Conservation (phyloP, 768 basidiomycete species). For the Naganishia onofrii region DNA sequence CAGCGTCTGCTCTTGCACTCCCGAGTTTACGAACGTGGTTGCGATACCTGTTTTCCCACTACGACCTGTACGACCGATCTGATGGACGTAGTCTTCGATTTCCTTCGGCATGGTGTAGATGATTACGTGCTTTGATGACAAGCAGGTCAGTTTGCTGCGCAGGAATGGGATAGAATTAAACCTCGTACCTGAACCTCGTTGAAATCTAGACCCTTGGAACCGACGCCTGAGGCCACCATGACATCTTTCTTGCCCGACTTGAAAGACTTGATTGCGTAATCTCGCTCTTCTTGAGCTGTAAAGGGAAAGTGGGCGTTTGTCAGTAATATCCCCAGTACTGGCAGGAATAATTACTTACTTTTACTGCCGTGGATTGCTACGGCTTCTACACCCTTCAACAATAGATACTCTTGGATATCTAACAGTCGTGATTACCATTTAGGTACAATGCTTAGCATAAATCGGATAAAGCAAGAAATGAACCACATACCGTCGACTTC, state of each 20-base stretch:
- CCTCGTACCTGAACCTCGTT: slow-evolving; percentile 67
- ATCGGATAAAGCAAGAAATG: neutral
- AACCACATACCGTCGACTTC: slow-evolving; percentile 84
- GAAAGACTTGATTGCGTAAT: slow-evolving; percentile 98
- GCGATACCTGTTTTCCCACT: slow-evolving; percentile 98
- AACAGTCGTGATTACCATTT: neutral
- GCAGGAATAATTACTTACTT: slow-evolving; percentile 58
- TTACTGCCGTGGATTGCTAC: slow-evolving; percentile 99
- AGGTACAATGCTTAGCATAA: neutral
- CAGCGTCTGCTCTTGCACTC: slow-evolving; percentile 90
- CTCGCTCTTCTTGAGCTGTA: slow-evolving; percentile 93
- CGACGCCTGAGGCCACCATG: slow-evolving; percentile 98
- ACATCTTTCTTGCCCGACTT: slow-evolving; percentile 97
- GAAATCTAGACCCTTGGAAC: slow-evolving; percentile 97
- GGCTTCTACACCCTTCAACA: slow-evolving; percentile 95
- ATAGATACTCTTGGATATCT: slow-evolving; percentile 98
- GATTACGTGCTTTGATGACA: slow-evolving; percentile 78
- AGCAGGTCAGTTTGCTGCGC: neutral
- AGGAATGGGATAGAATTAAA: neutral
- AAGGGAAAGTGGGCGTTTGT: neutral
- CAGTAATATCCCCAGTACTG: neutral
- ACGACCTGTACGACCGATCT: slow-evolving; percentile 95
- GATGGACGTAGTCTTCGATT: slow-evolving; percentile 99
- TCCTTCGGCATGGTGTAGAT: slow-evolving; percentile 99
- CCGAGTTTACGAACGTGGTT: slow-evolving; percentile 98